Base-by-base conservation (phyloP, 805 yeast species). In the Yarrowia sp. region DNA sequence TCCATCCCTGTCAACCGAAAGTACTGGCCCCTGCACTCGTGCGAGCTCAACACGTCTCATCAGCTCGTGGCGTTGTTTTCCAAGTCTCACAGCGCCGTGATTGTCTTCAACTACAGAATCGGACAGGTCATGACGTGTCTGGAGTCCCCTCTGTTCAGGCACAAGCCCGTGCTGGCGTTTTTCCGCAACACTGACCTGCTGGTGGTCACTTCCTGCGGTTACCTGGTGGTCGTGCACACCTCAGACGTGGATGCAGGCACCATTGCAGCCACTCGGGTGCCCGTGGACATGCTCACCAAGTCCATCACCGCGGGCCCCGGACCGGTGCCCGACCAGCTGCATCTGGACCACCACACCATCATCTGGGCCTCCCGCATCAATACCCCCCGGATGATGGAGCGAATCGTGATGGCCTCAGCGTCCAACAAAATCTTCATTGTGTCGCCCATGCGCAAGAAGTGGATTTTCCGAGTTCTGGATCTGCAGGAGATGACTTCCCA, bases 1-100 rank as follows among this genome's bases (percentile, higher is more conserved):
- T 80, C 78, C 55, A 73, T 82, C 34, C 84, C 84, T 20, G 74
- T 79, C 7, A 74, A 78, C 10, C 75, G 80, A 3, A 81, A 83
- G 46, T 79, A 84, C 58, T 84, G 91, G 87, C 93, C 92, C 0
- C 81, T 89, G 0, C 83, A 86, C 13, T 84, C 84, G 68, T 80
- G 85, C 20, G 84, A 82, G 19, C 67, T 70, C 40, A 46, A 68
- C 40, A 64, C 67, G 9, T 15, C 49, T 9, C n/a, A 53, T 20
- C 47, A 64, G 33, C 56, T 33, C 10, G 50, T 69, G n/a, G 71
- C 68, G 12, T 24, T 69, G 33, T 47, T 68, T 20, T 68, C 70
- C 20, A 38, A 30, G 55, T 33, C 60, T 9, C 44, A 49, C 40
- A 40, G 52, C 10, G 34, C 68, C 7, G 50, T 67, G 24, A 24